phyloP scores from a whole-genome alignment of 2,329 filamentous ascomycete genomes.

The Botrytis sinoallii region DNA sequence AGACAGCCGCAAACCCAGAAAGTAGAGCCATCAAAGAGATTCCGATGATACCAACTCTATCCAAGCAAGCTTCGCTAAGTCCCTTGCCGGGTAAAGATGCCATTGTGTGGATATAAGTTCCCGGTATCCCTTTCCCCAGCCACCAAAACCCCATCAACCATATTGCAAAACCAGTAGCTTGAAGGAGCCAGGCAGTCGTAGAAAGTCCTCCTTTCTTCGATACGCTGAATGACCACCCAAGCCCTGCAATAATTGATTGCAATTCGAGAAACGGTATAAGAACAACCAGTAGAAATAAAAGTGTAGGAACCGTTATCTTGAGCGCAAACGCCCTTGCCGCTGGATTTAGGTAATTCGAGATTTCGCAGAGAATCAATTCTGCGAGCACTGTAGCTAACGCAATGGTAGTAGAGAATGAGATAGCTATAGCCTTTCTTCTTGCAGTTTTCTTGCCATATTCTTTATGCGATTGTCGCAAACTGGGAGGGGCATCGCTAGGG shows the following conservation, averaged over 20 bases:
- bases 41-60: constrained; percentile 77
- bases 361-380: constrained; percentile 79
- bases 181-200: constrained; percentile 61
- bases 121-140: constrained; percentile 62
- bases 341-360: constrained; percentile 70
- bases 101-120: constrained; percentile 47
- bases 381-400: constrained; percentile 74
- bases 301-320: constrained; percentile 63
- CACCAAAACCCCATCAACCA: constrained; percentile 80
- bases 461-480: constrained; percentile 56
- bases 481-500: constrained; percentile 58
- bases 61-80: constrained; percentile 51
- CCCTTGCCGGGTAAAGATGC: constrained; percentile 40
- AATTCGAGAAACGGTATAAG: constrained; percentile 78
- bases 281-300: constrained; percentile 70
- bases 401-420: constrained; percentile 73
- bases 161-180: constrained; percentile 56
- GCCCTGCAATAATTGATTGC: constrained; percentile 49
- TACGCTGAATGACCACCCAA: constrained; percentile 61
- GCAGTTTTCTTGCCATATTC: constrained; percentile 54
- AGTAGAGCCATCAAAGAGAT: constrained; percentile 83
- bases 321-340: constrained; percentile 66
- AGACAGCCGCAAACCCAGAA: constrained; percentile 88
- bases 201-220: constrained; percentile 55
- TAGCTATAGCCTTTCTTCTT: constrained; percentile 52